phyloP scores from a whole-genome alignment of 2,329 filamentous ascomycete genomes.

The Thermomyces lanuginosus region DNA sequence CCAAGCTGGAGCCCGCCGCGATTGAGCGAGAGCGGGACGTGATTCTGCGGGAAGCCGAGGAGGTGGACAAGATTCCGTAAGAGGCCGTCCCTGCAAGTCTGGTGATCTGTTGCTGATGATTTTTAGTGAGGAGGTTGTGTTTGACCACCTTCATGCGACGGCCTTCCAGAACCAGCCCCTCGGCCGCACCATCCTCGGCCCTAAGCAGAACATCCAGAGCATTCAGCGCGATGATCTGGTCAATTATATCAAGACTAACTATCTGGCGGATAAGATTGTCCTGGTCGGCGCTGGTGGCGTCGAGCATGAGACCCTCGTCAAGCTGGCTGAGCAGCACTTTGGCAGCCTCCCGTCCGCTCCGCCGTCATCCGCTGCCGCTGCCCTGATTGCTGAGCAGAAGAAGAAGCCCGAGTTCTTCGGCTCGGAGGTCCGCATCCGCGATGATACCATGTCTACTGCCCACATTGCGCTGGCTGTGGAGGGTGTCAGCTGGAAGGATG shows the following conservation, averaged over 20 bases:
- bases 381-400: slow-evolving; percentile 58
- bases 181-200: slow-evolving; percentile 92
- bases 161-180: slow-evolving; percentile 93
- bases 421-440: slow-evolving; percentile 86
- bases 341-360: slow-evolving; percentile 58
- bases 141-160: slow-evolving; percentile 96
- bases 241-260: slow-evolving; percentile 99
- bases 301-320: slow-evolving; percentile 83
- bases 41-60: slow-evolving; percentile 95
- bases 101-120: slow-evolving; percentile 1
- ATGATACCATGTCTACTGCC: slow-evolving; percentile 88
- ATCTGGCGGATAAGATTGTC: slow-evolving; percentile 98
- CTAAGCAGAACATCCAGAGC: slow-evolving; percentile 93
- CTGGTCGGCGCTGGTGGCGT: slow-evolving; percentile 89
- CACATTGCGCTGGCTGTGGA: slow-evolving; percentile 98
- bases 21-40: slow-evolving; percentile 98
- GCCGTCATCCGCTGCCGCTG: slow-evolving; percentile 56
- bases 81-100: neutral
- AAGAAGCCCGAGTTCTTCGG: slow-evolving; percentile 87
- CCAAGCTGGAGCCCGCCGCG: slow-evolving; percentile 81
- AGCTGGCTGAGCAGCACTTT: slow-evolving; percentile 95
- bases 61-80: slow-evolving; percentile 66
- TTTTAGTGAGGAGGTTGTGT: slow-evolving; percentile 96
- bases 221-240: slow-evolving; percentile 81
- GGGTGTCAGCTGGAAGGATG: slow-evolving; percentile 98